Conservation (phyloP, 148 eudicot species). For the Dysphania ambrosioides region DNA sequence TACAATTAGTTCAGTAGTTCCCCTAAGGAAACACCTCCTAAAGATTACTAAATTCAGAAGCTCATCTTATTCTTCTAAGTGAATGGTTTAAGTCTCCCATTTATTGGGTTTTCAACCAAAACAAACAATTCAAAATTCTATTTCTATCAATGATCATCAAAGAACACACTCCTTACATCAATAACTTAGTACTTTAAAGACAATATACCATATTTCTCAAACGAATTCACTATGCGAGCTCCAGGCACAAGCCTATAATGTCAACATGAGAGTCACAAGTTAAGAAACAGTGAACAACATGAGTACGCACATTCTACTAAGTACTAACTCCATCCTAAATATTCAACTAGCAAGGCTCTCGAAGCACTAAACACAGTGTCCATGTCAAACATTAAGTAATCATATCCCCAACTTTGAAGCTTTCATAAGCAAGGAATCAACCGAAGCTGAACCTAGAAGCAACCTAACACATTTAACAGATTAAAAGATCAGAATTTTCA, state of each 20-base stretch:
- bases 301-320: too few species aligned
- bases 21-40: not conserved
- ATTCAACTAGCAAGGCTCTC: not conserved
- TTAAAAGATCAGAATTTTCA: not conserved
- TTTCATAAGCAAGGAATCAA: slow-evolving; percentile 6
- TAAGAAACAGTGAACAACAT: too few species aligned
- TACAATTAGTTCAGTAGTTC: too few species aligned
- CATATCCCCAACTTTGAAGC: too few species aligned
- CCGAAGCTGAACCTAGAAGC: not conserved
- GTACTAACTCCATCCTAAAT: not conserved
- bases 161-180: not conserved
- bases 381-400: not conserved
- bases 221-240: not conserved
- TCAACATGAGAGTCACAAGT: not conserved
- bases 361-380: too few species aligned
- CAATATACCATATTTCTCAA: not conserved
- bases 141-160: not conserved
- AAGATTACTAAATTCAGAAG: not conserved
- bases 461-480: not conserved
- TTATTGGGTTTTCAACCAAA: not conserved
- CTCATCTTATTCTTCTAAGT: not conserved
- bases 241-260: not conserved
- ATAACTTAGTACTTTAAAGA: not conserved
- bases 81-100: not conserved
- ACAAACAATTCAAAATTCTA: not conserved